A percentile compares a stretch with the other conserved stretches of the same genome.
These are phyloP conservation scores for Pseudocercospora pini-densiflorae DNA, from an alignment of 2,329 filamentous ascomycete species.

Conservation along the genomic window DNA sequence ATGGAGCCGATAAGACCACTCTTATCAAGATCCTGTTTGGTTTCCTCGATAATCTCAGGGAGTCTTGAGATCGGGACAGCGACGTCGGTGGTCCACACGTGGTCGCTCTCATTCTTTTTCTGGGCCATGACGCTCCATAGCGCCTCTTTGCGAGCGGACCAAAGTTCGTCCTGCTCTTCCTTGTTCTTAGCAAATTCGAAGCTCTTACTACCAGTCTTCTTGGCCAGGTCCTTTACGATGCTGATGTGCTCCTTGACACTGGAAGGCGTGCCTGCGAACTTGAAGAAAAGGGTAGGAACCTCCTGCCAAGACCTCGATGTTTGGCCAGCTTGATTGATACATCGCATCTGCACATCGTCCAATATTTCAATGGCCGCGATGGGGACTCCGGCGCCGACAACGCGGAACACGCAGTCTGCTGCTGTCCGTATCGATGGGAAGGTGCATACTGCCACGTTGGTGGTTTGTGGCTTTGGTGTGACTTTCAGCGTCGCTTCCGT, in stretches of 20 bases:
- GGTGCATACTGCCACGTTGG: conserved; percentile 75
- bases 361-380: conserved; percentile 92
- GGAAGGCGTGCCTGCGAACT: conserved; percentile 69
- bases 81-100: conserved; percentile 81
- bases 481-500: conserved; percentile 91
- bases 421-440: conserved; percentile 71
- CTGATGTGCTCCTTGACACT: conserved; percentile 79
- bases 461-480: conserved; percentile 77
- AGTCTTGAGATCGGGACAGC: conserved; percentile 75
- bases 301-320: conserved; percentile 70
- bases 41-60: conserved; percentile 77
- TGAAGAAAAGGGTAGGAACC: conserved; percentile 74
- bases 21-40: conserved; percentile 67
- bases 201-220: conserved; percentile 63
- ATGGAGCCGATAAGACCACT: conserved; percentile 68
- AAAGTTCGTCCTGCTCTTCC: conserved; percentile 70
- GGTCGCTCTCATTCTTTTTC: conserved; percentile 62
- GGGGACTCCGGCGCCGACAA: conserved; percentile 79
- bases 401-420: conserved; percentile 76
- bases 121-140: conserved; percentile 74
- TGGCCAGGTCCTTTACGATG: conserved; percentile 66
- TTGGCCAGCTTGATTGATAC: conserved; percentile 69
- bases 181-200: conserved; percentile 71
- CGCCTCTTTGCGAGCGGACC: conserved; percentile 76
- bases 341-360: conserved; percentile 86